Evolutionary conservation across 306 rosid species (phyloP).

Genomic region (Prunus mume): DNA sequence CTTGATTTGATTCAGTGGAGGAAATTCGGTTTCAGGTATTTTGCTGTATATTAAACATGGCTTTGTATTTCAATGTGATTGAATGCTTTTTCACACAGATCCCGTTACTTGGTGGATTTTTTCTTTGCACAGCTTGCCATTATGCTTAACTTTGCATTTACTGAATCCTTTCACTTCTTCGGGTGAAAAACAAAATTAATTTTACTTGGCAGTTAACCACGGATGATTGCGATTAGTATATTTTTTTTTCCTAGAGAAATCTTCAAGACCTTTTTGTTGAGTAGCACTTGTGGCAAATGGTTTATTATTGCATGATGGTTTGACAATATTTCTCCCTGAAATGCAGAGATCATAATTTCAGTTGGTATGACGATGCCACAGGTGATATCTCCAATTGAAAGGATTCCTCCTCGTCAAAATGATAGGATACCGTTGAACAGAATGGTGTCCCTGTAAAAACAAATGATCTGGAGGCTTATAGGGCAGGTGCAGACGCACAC

Average conservation of each 20-base stretch:
- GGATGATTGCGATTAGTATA: background rate
- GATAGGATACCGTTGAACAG: conserved; percentile 56
- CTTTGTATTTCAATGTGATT: background rate
- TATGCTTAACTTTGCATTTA: background rate
- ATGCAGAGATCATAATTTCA: conserved; percentile 86
- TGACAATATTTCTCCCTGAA: conserved; percentile 5
- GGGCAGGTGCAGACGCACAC: background rate
- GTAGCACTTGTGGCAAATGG: background rate
- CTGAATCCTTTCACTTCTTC: background rate
- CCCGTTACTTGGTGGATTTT: background rate
- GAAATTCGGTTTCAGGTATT: background rate
- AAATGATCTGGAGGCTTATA: background rate
- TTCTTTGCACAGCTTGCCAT: background rate
- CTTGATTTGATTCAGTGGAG: background rate
- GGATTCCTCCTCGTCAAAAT: conserved; percentile 42
- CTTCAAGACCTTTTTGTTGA: background rate
- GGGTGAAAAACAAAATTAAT: too few species aligned
- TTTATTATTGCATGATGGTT: background rate
- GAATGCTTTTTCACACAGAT: background rate
- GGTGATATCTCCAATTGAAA: conserved; percentile 63
- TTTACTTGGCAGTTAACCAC: background rate
- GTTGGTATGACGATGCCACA: conserved; percentile 96
- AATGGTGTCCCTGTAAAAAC: conserved; percentile 40
- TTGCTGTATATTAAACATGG: background rate
- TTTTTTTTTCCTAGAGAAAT: background rate